phyloP scores from a whole-genome alignment of 345 rosid species.

The Populus davidiana region DNA sequence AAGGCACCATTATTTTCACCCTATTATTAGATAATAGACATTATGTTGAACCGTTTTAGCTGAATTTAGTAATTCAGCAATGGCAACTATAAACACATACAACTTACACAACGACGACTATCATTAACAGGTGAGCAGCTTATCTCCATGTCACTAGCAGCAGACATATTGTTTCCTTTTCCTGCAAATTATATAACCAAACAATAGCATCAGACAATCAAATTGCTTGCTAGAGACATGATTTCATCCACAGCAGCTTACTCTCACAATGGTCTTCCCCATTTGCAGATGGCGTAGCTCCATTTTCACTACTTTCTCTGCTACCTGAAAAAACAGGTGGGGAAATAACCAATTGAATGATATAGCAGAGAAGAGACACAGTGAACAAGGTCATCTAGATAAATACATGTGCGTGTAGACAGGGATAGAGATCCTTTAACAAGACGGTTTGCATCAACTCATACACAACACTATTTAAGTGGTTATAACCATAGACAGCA shows the following conservation, averaged over 20 bases:
- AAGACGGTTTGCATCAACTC: background rate
- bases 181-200: slow-evolving; percentile 39
- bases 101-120: slow-evolving; percentile 99
- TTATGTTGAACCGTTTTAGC: slow-evolving; percentile 48
- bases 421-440: background rate
- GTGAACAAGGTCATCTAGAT: background rate
- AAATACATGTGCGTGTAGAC: background rate
- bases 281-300: slow-evolving; percentile 24
- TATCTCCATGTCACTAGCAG: slow-evolving; percentile 38
- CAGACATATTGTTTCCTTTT: slow-evolving; percentile 29
- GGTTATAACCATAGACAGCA: background rate
- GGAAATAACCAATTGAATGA: background rate
- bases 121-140: slow-evolving; percentile 39
- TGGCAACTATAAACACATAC: slow-evolving; percentile 89
- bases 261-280: slow-evolving; percentile 41
- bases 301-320: slow-evolving; percentile 43
- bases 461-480: background rate
- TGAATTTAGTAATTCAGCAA: slow-evolving; percentile 36
- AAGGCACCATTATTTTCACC: slow-evolving; percentile 52
- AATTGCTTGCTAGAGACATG: slow-evolving; percentile 9
- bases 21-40: slow-evolving; percentile 48
- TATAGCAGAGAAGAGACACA: background rate
- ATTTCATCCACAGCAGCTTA: slow-evolving; percentile 27
- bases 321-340: slow-evolving; percentile 35
- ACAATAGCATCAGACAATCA: slow-evolving; percentile 15